Evolutionary conservation across 441 rosid species (phyloP), one percentile per base, ranked within the genome.

Genomic region (Macaranga tanarius): DNA sequence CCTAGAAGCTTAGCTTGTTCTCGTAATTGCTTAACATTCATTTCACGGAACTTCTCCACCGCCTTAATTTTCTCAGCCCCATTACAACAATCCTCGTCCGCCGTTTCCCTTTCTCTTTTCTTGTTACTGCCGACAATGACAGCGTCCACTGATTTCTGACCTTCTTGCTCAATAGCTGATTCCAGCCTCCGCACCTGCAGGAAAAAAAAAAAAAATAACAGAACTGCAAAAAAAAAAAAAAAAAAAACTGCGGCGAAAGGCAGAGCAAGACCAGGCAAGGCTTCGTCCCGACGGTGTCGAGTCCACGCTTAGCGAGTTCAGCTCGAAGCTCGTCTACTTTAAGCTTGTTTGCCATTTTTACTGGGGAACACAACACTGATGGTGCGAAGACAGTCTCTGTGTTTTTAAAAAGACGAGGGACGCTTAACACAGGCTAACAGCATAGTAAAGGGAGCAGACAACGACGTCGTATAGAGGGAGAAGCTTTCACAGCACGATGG

Each of bases 11-110:
- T 79, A 34, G 93, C 90, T 82, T 88, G 87, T 26, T 87, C 87
- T 0, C 95, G 92, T 73, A 92, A 79, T 56, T 87, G 88, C 79
- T 81, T 85, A 66, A 90, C 75, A 79, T 78, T 84, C 92, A 88
- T 82, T 54, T 70, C 82, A 11, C 83, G 84, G 71, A 85, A 79
- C 64, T 77, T 77, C 25, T 78, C 90, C 57, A 75, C 71, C n/a
- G 84, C 91, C 67, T 23, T 71, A 74, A 87, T 50, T 72, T 88
- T 88, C 42, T 60, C 73, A 31, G 79, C 73, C 44, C 76, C 83
- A 69, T 75, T 71, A 51, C 79, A 71, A 48, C 80, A 76, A n/a
- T 69, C 81, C 4, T 68, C 73, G 31, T 68, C 79, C 17, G 22
- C 74, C 51, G 72, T 68, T 44, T 83, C 89, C 71, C 85, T 62